Conservation (phyloP, 805 yeast genomes). For the Saccharomycopsis fibuligera region DNA sequence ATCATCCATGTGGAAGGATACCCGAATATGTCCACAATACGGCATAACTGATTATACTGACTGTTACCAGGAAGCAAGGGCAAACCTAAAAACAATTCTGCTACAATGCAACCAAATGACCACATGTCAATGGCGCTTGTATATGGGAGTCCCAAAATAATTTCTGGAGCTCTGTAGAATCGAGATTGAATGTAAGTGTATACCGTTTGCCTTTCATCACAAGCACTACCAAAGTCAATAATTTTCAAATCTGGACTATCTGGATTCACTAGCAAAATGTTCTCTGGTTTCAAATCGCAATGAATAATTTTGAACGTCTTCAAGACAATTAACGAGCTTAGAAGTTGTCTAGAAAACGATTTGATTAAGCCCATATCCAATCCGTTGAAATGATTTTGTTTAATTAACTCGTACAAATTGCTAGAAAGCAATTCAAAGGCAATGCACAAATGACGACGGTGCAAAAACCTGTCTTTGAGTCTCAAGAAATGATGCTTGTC, state of each 20-base stretch:
- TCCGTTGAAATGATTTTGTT: constrained; percentile 92
- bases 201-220: constrained; percentile 83
- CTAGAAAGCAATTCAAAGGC: constrained; percentile 87
- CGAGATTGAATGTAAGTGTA: constrained; percentile 91
- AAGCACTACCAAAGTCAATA: constrained; percentile 94
- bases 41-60: constrained; percentile 81
- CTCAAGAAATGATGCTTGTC: constrained; percentile 72
- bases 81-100: constrained; percentile 83
- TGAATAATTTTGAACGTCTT: constrained; percentile 84
- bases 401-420: constrained; percentile 82
- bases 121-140: constrained; percentile 94
- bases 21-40: constrained; percentile 79
- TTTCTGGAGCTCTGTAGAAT: constrained; percentile 93
- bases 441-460: constrained; percentile 85
- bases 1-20: constrained; percentile 94
- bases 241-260: constrained; percentile 85
- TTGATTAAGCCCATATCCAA: constrained; percentile 72
- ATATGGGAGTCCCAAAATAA: constrained; percentile 84
- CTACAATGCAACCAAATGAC: constrained; percentile 92
- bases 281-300: constrained; percentile 96
- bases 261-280: constrained; percentile 71
- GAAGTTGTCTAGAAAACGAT: constrained; percentile 69
- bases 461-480: constrained; percentile 82
- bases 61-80: constrained; percentile 94
- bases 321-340: constrained; percentile 73